These are phyloP conservation scores for Dianthus caryophyllus DNA, from an alignment of 148 eudicot genomes.

Conservation along the genomic window DNA sequence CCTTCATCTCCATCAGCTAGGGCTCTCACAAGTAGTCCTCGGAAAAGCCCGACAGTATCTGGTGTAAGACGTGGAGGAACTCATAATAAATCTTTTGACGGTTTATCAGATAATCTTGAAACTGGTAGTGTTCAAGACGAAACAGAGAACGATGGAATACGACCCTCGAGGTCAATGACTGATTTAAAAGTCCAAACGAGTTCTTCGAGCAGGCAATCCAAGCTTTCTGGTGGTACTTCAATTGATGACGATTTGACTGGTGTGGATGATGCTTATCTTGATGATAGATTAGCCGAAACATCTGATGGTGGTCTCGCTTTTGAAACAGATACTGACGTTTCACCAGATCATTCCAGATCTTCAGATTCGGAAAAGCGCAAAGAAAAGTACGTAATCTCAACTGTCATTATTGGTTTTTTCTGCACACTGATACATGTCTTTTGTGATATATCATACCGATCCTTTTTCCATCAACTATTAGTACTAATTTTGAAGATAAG, in stretches of 20 bases:
- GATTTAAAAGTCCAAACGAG: conserved; percentile 26
- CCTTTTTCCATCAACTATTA: too few relatives aligned
- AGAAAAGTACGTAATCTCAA: too few relatives aligned
- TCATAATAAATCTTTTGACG: conserved; percentile 30
- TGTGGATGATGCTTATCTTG: conserved; percentile 32
- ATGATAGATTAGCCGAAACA: conserved; percentile 39
- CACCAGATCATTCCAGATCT: conserved; percentile 29
- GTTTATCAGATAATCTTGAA: conserved; percentile 27
- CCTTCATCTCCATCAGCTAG: conserved; percentile 39
- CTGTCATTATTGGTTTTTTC: too few relatives aligned
- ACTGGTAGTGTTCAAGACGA: conserved; percentile 18
- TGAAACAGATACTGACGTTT: conserved; percentile 51
- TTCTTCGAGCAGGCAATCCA: conserved; percentile 19
- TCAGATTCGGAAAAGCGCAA: conserved; percentile 27
- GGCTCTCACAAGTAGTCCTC: conserved; percentile 27
- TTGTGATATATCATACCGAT: too few relatives aligned
- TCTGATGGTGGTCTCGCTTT: conserved; percentile 44
- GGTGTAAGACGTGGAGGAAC: conserved; percentile 23
- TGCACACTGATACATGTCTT: too few relatives aligned
- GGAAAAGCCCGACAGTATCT: conserved; percentile 24
- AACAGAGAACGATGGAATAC: conserved; percentile 15
- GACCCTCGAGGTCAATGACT: conserved; percentile 30
- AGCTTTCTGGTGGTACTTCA: conserved; percentile 20
- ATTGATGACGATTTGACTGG: conserved; percentile 21
- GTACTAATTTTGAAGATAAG: too few relatives aligned